Evolutionary conservation across 2,329 filamentous ascomycete genomes (phyloP), one percentile per base, ranked within the genome.

Genomic region (Cryphonectria carpinicola): DNA sequence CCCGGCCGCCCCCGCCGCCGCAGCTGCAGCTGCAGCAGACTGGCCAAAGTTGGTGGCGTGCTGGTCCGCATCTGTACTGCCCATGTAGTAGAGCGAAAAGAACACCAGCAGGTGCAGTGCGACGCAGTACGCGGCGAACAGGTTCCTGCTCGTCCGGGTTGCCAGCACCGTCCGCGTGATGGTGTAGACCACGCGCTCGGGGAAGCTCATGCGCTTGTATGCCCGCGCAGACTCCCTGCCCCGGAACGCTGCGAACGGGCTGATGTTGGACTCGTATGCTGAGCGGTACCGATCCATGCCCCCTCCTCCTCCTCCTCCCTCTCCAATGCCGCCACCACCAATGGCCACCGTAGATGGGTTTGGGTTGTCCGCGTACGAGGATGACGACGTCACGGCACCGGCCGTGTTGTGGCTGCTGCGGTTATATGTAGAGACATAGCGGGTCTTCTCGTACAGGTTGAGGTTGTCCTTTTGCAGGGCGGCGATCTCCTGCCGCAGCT

Each of bases 391-490:
- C 39, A 69, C 73, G 39, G 74, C 75, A 1, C 83, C 81, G 10
- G 70, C 69, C 37, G 37, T 39, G 28, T 88, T 86, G 7, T 86
- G 86, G 19, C 87, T 88, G 62, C 88, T 88, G 67, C 95, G 90
- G 80, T 91, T 97, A 84, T 98, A 99, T 2, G 93, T 95, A 8
- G 94, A 97, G 35, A 98, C 90, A 79, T 99, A 99, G 75, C 96
- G 90, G 25, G 95, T 97, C 86, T 98, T 99, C 81, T 99, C 96
- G 80, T 99, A 99, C 10, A 99, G 86, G 76, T 92, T 94, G 49
- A 99, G 86, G 79, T 99, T 99, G 81, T 99, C 96, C 80, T 95
- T 97, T 78, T 99, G 97, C 56, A 99, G 84, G 1, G 94, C 93
- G 7, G 94, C 92, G 72, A 98, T 90, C 79, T 99, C 96, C 76